Evolutionary conservation across 2,329 filamentous ascomycete genomes (phyloP).

Genomic region (Trichophaea hybrida): DNA sequence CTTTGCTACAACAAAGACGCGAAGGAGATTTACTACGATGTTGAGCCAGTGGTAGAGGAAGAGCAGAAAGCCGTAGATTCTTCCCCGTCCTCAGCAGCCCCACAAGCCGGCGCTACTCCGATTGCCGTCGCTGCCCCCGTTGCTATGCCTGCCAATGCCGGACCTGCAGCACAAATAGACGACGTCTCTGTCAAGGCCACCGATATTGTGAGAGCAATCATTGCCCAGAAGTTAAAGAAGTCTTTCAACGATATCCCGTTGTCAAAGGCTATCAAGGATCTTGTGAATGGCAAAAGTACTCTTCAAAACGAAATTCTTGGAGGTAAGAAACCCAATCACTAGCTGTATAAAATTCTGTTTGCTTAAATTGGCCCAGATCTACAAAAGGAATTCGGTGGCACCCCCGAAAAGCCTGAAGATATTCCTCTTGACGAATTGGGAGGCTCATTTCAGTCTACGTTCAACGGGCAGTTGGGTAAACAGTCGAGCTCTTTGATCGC

Average conservation of each 20-base stretch:
- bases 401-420: slow-evolving; percentile 96
- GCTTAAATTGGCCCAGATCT: slow-evolving; percentile 42
- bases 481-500: slow-evolving; percentile 88
- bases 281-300: slow-evolving; percentile 86
- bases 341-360: background rate
- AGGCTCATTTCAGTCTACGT: slow-evolving; percentile 93
- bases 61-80: slow-evolving; percentile 46
- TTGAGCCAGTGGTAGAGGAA: slow-evolving; percentile 88
- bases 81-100: slow-evolving; percentile 30
- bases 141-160: slow-evolving; percentile 53
- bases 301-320: slow-evolving; percentile 97
- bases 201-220: slow-evolving; percentile 74
- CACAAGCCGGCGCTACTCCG: slow-evolving; percentile 33
- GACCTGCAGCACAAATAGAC: slow-evolving; percentile 71
- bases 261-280: slow-evolving; percentile 94
- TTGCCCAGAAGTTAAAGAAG: slow-evolving; percentile 98
- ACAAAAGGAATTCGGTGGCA: slow-evolving; percentile 95
- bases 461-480: slow-evolving; percentile 95
- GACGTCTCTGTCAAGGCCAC: slow-evolving; percentile 79
- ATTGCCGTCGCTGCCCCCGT: slow-evolving; percentile 37
- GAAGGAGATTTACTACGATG: slow-evolving; percentile 98
- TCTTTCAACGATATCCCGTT: slow-evolving; percentile 72
- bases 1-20: slow-evolving; percentile 99
- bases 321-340: slow-evolving; percentile 22
- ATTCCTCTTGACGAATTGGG: slow-evolving; percentile 89